Percentiles rank a stretch among this genome's conserved stretches.
Conservation (phyloP, 495 filamentous ascomycete species). For the Aspergillus conjunctus region DNA sequence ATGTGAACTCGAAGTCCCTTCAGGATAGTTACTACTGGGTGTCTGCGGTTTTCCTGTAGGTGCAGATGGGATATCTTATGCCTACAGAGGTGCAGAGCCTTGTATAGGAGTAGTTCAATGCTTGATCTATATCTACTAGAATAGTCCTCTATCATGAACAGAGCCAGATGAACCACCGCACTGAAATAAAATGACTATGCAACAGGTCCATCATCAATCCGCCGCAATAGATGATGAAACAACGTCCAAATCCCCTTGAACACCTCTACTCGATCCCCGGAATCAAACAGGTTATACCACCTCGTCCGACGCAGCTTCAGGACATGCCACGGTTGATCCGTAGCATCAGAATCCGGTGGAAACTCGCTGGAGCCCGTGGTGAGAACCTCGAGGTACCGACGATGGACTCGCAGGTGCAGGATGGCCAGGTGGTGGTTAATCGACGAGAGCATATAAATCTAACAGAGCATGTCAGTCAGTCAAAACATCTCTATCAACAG, state of each 20-base stretch:
- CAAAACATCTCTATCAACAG: conserved; percentile 5
- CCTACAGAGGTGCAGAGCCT: too few relatives aligned
- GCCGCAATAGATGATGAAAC: conserved; percentile 70
- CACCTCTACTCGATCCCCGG: conserved; percentile 67
- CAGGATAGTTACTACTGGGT: too few relatives aligned
- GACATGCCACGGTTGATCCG: conserved; percentile 63
- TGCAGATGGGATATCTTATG: too few relatives aligned
- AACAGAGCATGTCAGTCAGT: too few relatives aligned
- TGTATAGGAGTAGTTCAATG: too few relatives aligned
- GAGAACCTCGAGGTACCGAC: conserved; percentile 60
- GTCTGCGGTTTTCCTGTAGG: too few relatives aligned
- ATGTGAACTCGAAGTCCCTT: too few relatives aligned
- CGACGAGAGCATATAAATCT: conserved; percentile 81
- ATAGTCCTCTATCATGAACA: too few relatives aligned
- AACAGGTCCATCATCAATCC: conserved; percentile 10
- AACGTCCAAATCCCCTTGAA: conserved; percentile 75
- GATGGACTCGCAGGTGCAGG: conserved; percentile 71
- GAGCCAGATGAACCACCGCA: neutral
- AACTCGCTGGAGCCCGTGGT: conserved; percentile 37
- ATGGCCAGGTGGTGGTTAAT: conserved; percentile 83
- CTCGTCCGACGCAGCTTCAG: conserved; percentile 66
- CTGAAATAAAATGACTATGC: neutral
- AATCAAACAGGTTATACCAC: conserved; percentile 78
- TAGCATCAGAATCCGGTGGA: conserved; percentile 39
- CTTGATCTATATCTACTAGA: too few relatives aligned